Conservation (phyloP, 768 basidiomycete species). For the Agrocybe praecox region DNA sequence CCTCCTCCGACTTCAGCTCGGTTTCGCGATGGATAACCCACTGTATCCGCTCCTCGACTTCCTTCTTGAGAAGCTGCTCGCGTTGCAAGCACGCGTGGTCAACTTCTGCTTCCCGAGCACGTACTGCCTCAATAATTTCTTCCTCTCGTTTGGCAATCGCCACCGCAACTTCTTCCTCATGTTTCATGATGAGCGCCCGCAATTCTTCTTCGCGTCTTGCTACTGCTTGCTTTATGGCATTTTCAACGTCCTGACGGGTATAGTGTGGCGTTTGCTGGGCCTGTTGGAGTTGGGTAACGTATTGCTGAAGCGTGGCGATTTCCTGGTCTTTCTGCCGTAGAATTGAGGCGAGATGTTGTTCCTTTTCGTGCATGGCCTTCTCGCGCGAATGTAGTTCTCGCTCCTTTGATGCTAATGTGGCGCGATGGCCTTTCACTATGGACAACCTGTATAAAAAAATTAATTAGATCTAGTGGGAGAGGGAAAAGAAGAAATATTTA, state of each 20-base stretch:
- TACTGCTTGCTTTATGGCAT: conserved; percentile 59
- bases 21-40: conserved; percentile 54
- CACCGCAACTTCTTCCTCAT: conserved; percentile 70
- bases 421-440: conserved; percentile 65
- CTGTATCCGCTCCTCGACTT: conserved; percentile 53
- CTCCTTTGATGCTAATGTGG: conserved; percentile 57
- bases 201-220: conserved; percentile 69
- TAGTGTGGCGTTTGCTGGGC: conserved; percentile 15
- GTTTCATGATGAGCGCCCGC: conserved; percentile 59
- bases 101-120: conserved; percentile 64
- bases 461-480: too few relatives aligned
- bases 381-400: conserved; percentile 66
- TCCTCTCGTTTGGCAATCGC: conserved; percentile 70
- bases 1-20: conserved; percentile 55
- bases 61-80: conserved; percentile 52
- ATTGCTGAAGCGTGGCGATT: conserved; percentile 47
- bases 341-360: conserved; percentile 48
- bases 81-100: conserved; percentile 57
- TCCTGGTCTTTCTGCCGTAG: conserved; percentile 64
- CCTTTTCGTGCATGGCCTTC: conserved; percentile 52
- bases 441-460: conserved; percentile 48
- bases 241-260: conserved; percentile 33
- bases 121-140: conserved; percentile 71
- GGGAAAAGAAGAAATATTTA: not conserved
- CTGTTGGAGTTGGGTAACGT: conserved; percentile 47